These are phyloP conservation scores for Colletotrichum coccodes DNA, from an alignment of 2,329 filamentous ascomycete genomes.

Conservation along the genomic window DNA sequence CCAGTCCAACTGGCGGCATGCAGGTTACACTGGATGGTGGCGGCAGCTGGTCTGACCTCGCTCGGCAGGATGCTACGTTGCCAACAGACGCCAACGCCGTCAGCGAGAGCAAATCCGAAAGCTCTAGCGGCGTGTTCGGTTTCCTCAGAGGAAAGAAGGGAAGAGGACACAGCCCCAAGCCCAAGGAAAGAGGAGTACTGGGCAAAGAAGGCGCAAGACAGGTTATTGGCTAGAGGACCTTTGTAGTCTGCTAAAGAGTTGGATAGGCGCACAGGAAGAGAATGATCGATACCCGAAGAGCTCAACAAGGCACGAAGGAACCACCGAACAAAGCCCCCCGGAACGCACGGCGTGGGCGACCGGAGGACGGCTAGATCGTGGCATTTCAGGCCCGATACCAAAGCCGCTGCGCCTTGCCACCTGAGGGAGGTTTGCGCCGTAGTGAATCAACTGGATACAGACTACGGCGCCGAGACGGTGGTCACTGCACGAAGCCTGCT, in stretches of 20 bases:
- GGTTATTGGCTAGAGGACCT: conserved; percentile 69
- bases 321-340: not conserved
- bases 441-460: not conserved
- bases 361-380: conserved; percentile 4
- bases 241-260: conserved; percentile 5
- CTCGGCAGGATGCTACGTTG: conserved; percentile 82
- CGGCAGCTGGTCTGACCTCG: conserved; percentile 91
- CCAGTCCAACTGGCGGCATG: conserved; percentile 83
- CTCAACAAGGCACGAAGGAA: conserved; percentile 5
- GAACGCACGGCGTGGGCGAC: not conserved
- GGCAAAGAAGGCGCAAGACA: conserved; percentile 94
- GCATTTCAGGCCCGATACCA: conserved; percentile 1
- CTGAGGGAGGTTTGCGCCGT: not conserved
- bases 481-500: not conserved
- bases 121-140: conserved; percentile 86
- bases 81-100: conserved; percentile 71
- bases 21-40: conserved; percentile 91
- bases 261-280: conserved; percentile 17
- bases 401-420: not conserved
- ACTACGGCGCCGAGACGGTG: not conserved
- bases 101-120: conserved; percentile 61
- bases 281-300: conserved; percentile 27
- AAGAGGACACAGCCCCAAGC: conserved; percentile 90
- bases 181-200: conserved; percentile 90
- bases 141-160: conserved; percentile 92